Conservation (phyloP, 768 basidiomycete genomes). For the Macrolepiota albuminosa region DNA sequence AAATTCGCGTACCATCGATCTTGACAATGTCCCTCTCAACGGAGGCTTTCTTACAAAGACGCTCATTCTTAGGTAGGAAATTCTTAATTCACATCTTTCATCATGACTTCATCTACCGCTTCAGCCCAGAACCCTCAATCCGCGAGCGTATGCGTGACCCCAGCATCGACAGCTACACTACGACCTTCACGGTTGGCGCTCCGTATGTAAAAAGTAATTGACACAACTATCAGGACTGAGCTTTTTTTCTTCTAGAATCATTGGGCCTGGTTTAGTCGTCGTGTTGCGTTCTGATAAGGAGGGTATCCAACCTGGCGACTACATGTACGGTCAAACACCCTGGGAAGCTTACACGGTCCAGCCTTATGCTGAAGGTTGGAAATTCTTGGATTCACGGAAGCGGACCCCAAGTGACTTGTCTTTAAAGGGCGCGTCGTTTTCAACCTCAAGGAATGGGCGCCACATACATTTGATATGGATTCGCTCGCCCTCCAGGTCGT, state of each 20-base stretch:
- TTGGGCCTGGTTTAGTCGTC: slow-evolving; percentile 28
- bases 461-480: slow-evolving; percentile 14
- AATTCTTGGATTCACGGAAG: not conserved
- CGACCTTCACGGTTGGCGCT: slow-evolving; percentile 6
- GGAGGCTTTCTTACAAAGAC: slow-evolving; percentile 20
- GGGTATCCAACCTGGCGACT: slow-evolving; percentile 22
- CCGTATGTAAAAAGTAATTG: not conserved
- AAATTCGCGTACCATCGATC: slow-evolving; percentile 15
- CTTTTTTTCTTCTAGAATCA: slow-evolving; percentile 13
- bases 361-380: slow-evolving; percentile 8
- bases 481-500: slow-evolving; percentile 14
- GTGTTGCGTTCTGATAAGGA: slow-evolving; percentile 29
- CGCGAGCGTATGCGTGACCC: slow-evolving; percentile 11
- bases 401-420: not conserved
- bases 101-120: not conserved
- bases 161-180: slow-evolving; percentile 4
- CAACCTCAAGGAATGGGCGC: slow-evolving; percentile 10
- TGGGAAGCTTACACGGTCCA: slow-evolving; percentile 16
- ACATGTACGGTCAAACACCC: slow-evolving; percentile 25
- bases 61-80: slow-evolving; percentile 8
- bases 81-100: not conserved
- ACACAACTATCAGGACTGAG: not conserved
- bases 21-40: slow-evolving; percentile 16
- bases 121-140: slow-evolving; percentile 8
- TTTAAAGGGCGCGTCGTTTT: slow-evolving; percentile 12